Base-by-base conservation (phyloP, 164 flowering plant species). In the Stephania yunnanensis region DNA sequence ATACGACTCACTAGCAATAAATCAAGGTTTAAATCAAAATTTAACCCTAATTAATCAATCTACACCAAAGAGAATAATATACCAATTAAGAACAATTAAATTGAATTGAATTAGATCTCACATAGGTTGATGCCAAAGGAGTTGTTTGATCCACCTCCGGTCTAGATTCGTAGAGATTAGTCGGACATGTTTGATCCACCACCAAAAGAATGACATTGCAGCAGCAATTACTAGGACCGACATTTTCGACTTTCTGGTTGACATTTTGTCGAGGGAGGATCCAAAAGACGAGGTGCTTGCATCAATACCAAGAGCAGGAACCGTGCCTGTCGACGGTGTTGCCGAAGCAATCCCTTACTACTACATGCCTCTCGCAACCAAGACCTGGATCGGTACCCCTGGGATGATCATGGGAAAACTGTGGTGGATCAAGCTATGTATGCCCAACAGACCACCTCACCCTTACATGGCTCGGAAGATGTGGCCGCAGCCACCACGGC, bases 181-280 rank as follows among this genome's bases (percentile, higher is more conserved):
- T n/a, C n/a, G n/a, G n/a, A n/a, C n/a, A n/a, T n/a, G n/a, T n/a
- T n/a, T n/a, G n/a, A n/a, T n/a, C n/a, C n/a, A n/a, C n/a, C n/a
- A n/a, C n/a, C 93, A 89, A 81, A 91, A 90, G 80, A 89, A 87
- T 78, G 96, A 91, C 82, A 91, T 91, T 79, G 93, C 96, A 12
- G 91, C 93, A 10, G 93, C 96, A 6, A 90, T 91, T 42, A 87
- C 92, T 12, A 81, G 91, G 83, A 90, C 91, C 5, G 93, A 91
- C 70, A 87, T 89, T 63, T 91, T 89, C 78, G 96, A 91, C 82
- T 91, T 91, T 73, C 73, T 89, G 79, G 96, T 91, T 65, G 96
- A 91, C 78, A 89, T 89, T 61, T 92, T 89, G 64, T 93, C 96
- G 0, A 80, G 93, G 74, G 96, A 91, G 82, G 93, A 89, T 78